Percentiles rank a stretch among this genome's conserved stretches.
Conservation (phyloP, 768 basidiomycete species). For the Neoboletus magnificus region DNA sequence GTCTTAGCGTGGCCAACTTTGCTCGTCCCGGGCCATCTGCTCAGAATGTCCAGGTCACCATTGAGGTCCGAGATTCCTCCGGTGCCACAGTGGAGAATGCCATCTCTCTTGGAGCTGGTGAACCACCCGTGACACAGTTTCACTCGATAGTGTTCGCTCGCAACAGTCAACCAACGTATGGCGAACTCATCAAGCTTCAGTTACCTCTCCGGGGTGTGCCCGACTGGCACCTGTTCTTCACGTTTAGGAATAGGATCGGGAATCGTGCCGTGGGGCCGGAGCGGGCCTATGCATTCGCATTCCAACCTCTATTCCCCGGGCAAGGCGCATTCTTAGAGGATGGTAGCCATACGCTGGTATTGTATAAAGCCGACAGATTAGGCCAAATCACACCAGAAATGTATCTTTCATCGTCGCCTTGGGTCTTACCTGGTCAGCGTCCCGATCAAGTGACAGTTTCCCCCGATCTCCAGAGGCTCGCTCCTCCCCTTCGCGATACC, state of each 20-base stretch:
- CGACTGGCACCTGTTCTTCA: slow-evolving; percentile 91
- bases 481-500: slow-evolving; percentile 72
- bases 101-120: slow-evolving; percentile 83
- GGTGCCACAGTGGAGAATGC: slow-evolving; percentile 67
- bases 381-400: slow-evolving; percentile 56
- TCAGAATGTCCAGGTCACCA: slow-evolving; percentile 75
- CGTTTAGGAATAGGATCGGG: slow-evolving; percentile 74
- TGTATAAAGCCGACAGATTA: slow-evolving; percentile 81
- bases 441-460: slow-evolving; percentile 57
- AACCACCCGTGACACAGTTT: slow-evolving; percentile 75
- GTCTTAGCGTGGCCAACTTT: slow-evolving; percentile 55
- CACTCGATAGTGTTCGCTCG: slow-evolving; percentile 89
- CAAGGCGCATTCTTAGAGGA: slow-evolving; percentile 80
- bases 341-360: slow-evolving; percentile 78
- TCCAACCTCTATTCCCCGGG: slow-evolving; percentile 81
- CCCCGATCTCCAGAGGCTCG: slow-evolving; percentile 58
- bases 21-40: slow-evolving; percentile 53
- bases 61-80: slow-evolving; percentile 78
- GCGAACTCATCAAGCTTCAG: slow-evolving; percentile 87
- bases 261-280: slow-evolving; percentile 53
- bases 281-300: slow-evolving; percentile 88
- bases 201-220: slow-evolving; percentile 65
- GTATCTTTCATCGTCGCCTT: slow-evolving; percentile 72
- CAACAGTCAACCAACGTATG: slow-evolving; percentile 87
- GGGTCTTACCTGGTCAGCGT: slow-evolving; percentile 52